Evolutionary conservation across 106 monocot genomes (phyloP), one percentile per base, ranked within the genome.

Genomic region (Allium cepa): DNA sequence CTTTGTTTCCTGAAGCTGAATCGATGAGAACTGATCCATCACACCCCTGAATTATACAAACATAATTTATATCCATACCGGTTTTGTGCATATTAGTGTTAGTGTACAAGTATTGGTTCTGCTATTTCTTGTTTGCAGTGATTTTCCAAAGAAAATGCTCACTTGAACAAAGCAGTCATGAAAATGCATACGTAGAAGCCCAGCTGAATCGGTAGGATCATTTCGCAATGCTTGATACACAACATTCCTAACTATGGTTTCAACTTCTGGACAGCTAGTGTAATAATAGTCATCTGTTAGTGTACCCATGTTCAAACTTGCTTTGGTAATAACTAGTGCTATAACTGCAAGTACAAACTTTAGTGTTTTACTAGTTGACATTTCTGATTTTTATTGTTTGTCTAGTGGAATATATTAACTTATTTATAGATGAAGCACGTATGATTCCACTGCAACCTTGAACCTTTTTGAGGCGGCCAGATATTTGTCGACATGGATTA

Each of bases 151-250:
- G 0, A 17, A 13, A 51, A 8, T 27, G 49, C 27, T 26, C 22
- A 82, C 93, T 81, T 94, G 77, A n/a, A 94, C 80, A 63, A 94
- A 94, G 63, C 94, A 94, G 60, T 94, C 94, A 78, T 94, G 94
- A 80, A 94, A 94, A 69, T 94, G 94, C 69, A 90, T 73, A 53
- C 94, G 75, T 1, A 94, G 84, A 67, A 94, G 90, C 13, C 72
- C 76, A 5, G 78, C 90, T 9, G 94, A 82, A 26, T 82, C 76
- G 11, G 80, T 83, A 15, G 90, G 90, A 71, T 94, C 87, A 10
- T 47, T 77, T 13, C 14, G 49, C 57, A 94, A 59, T 18, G 87
- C 94, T 71, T 68, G 80, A 48, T 63, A 51, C 47, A 94, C 94
- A 4, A 71, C 53, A 57, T 56, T 62, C 51, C 49, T 79, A 10